Evolutionary conservation across 2,329 filamentous ascomycete genomes (phyloP).

Genomic region (Aspergillus japonicus): DNA sequence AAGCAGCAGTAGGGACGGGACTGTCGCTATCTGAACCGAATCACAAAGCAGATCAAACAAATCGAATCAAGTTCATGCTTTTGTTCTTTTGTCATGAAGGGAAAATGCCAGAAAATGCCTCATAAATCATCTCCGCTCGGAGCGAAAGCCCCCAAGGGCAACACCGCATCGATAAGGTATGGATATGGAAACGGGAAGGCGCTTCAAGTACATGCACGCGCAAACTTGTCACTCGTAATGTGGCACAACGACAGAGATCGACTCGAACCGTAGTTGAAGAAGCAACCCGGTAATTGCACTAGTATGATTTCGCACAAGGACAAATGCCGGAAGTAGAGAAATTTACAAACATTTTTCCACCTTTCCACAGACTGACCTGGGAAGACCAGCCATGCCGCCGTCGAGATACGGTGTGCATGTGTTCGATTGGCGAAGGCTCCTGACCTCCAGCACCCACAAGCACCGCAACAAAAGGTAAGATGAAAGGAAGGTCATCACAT

Average conservation of each 20-base stretch:
- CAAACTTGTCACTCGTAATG: background rate
- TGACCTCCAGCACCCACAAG: slow-evolving; percentile 7
- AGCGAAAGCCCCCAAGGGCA: background rate
- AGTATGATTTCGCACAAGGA: background rate
- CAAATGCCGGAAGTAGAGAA: background rate
- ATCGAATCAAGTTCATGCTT: slow-evolving; percentile 8
- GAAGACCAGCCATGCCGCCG: background rate
- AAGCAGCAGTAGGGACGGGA: background rate
- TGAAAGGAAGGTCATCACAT: slow-evolving; percentile 12
- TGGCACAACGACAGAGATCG: background rate
- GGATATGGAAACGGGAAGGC: background rate
- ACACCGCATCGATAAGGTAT: background rate
- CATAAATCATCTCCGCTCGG: slow-evolving; percentile 10
- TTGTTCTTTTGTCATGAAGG: slow-evolving; percentile 10
- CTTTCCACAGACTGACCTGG: background rate
- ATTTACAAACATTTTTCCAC: background rate
- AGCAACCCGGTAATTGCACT: background rate
- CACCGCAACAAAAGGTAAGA: slow-evolving; percentile 1
- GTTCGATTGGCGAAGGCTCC: background rate
- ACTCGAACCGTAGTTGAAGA: background rate
- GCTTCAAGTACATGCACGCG: background rate
- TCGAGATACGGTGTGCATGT: background rate
- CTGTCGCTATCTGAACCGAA: background rate
- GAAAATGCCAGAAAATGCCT: slow-evolving; percentile 2
- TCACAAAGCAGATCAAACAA: background rate